Base-by-base conservation (phyloP, 108 stramenopile genomes). In the Ochromonas danica region DNA sequence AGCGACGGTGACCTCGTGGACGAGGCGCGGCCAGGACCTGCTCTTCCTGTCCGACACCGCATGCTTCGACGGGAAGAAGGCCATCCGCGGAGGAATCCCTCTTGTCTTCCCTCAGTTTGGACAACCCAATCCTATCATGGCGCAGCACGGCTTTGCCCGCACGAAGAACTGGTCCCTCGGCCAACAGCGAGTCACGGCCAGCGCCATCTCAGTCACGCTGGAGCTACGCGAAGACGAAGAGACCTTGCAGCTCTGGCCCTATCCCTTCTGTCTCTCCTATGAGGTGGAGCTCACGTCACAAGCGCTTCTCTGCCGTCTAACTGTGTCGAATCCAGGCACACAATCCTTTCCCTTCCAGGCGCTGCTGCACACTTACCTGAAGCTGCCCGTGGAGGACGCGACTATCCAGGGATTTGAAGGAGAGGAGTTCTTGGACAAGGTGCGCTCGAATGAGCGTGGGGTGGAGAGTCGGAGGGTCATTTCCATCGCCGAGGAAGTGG, bases 61-160 rank as follows among this genome's bases (percentile, higher is more conserved):
- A 0, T 38, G 83, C 1, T 83, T 84, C 25, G 78, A 85, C 74
- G 84, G 84, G 0, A 22, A 40, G 39, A 84, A 85, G 74, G 84
- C 84, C 27, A 83, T 85, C 1, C 83, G 83, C 28, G 84, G 84
- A 28, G 84, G 84, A 0, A 82, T 85, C 28, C 84, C 84, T 1
- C 35, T 85, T 38, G 84, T 85, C 10, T 85, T 85, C 40, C 84
- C 84, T 6, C 84, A 85, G 83, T 86, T 86, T 62, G 84, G 84
- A 33, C 84, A 82, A 39, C 83, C 85, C 0, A 82, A 86, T 77
- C 77, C 78, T 43, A 42, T 77, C 38, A 82, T 88, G 82, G 65
- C 86, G 0, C 84, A 87, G 42, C 87, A 88, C 71, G 87, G 87
- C 14, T 83, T 87, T 10, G 87, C 87, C 0, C 83, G 87, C 42